A percentile compares a stretch with the other conserved stretches of the same genome.
Evolutionary conservation across 23 red algal genomes (phyloP).

Genomic region (Gracilaria domingensis): DNA sequence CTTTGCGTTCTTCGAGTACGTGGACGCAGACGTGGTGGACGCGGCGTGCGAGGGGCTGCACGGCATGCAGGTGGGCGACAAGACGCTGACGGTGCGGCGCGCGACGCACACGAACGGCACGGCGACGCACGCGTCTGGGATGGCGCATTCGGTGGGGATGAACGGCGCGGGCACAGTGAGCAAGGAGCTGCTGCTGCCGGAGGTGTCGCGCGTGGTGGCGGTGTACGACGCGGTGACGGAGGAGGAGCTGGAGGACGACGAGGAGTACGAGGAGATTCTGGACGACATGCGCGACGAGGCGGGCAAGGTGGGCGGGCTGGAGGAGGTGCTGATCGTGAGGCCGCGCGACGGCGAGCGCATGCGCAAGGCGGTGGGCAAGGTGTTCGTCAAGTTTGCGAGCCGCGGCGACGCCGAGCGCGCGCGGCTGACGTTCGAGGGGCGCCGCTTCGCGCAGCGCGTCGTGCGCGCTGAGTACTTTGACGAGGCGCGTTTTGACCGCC

Average conservation of each 20-base stretch:
- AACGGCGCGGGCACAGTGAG: slow-evolving; percentile 27
- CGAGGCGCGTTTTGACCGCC: slow-evolving; percentile 60
- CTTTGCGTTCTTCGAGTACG: slow-evolving; percentile 95
- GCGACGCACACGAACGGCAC: slow-evolving; percentile 47
- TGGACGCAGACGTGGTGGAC: slow-evolving; percentile 71
- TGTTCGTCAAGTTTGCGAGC: slow-evolving; percentile 60
- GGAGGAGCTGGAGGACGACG: slow-evolving; percentile 82
- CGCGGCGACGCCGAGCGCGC: slow-evolving; percentile 63
- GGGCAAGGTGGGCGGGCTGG: slow-evolving; percentile 63
- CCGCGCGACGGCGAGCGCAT: slow-evolving; percentile 6
- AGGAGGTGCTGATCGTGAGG: slow-evolving; percentile 53
- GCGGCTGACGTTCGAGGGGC: slow-evolving; percentile 43
- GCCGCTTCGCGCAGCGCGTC: slow-evolving; percentile 64
- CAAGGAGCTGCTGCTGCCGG: slow-evolving; percentile 39
- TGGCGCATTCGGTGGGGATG: not conserved
- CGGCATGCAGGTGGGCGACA: slow-evolving; percentile 86
- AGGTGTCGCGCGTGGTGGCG: slow-evolving; percentile 75
- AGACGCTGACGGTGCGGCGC: slow-evolving; percentile 90
- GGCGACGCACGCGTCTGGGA: slow-evolving; percentile 19
- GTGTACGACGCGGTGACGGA: slow-evolving; percentile 73
- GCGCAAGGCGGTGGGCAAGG: slow-evolving; percentile 56
- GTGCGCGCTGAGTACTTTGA: slow-evolving; percentile 61
- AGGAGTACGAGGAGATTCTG: slow-evolving; percentile 79
- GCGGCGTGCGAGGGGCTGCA: slow-evolving; percentile 79
- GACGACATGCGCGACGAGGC: slow-evolving; percentile 83